Evolutionary conservation across 306 rosid species (phyloP).

Genomic region (Cucumis sativus): DNA sequence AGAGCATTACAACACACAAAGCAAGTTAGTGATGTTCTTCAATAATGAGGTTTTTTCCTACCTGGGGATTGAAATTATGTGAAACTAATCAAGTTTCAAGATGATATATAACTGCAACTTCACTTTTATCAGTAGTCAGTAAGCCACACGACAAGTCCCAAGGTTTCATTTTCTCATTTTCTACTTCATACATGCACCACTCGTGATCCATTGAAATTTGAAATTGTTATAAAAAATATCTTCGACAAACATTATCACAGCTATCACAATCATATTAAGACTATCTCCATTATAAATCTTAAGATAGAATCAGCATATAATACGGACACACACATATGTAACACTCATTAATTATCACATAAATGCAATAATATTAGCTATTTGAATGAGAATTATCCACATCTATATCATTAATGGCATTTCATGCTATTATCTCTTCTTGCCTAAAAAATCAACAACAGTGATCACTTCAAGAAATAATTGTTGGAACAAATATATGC

Average conservation of each 20-base stretch:
- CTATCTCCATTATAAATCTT: background rate
- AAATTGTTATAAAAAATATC: background rate
- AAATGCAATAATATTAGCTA: background rate
- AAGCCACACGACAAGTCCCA: conserved; percentile 1
- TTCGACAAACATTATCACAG: conserved; percentile 1
- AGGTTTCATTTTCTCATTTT: background rate
- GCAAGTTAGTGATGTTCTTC: background rate
- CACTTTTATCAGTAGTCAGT: conserved; percentile 1
- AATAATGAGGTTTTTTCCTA: background rate
- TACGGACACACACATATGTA: conserved; percentile 7
- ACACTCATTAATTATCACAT: conserved; percentile 1
- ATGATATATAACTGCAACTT: background rate
- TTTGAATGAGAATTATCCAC: background rate
- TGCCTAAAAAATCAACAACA: background rate
- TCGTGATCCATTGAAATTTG: background rate
- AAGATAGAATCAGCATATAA: background rate
- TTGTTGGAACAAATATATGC: background rate
- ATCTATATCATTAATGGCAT: background rate
- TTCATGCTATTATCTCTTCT: background rate
- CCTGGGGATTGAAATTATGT: conserved; percentile 1
- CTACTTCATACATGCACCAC: conserved; percentile 4
- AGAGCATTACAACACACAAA: background rate
- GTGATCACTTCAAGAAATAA: background rate
- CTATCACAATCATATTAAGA: conserved; percentile 3
- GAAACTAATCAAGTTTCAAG: conserved; percentile 8